These are phyloP conservation scores for Leavenworthia alabamica DNA, from an alignment of 345 rosid genomes.

Conservation along the genomic window DNA sequence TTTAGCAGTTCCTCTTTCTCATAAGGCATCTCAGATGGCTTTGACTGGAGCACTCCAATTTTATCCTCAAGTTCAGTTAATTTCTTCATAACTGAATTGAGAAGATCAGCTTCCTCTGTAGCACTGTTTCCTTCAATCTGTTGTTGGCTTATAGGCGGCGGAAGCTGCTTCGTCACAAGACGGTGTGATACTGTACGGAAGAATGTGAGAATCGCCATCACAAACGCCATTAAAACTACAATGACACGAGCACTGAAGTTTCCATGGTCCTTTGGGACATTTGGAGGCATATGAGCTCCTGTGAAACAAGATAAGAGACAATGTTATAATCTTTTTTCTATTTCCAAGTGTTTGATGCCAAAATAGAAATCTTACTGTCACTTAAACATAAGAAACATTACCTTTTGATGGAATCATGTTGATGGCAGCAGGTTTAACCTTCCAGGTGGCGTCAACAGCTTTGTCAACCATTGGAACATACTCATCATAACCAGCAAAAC, in stretches of 20 bases:
- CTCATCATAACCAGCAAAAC: slow-evolving; percentile 91
- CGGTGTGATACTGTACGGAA: slow-evolving; percentile 41
- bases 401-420: slow-evolving; percentile 59
- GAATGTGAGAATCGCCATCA: slow-evolving; percentile 51
- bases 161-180: slow-evolving; percentile 44
- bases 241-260: slow-evolving; percentile 46
- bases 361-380: not conserved
- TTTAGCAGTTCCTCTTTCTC: slow-evolving; percentile 95
- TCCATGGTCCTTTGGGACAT: slow-evolving; percentile 45
- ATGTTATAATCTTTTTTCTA: not conserved
- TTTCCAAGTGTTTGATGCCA: slow-evolving; percentile 12
- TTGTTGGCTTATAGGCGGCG: slow-evolving; percentile 25
- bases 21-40: slow-evolving; percentile 92
- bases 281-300: slow-evolving; percentile 38
- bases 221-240: slow-evolving; percentile 46
- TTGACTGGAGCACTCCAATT: slow-evolving; percentile 68
- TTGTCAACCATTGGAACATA: slow-evolving; percentile 98
- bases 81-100: slow-evolving; percentile 70
- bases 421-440: slow-evolving; percentile 45
- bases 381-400: slow-evolving; percentile 7
- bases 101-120: slow-evolving; percentile 45
- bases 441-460: slow-evolving; percentile 87
- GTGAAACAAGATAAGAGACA: slow-evolving; percentile 21
- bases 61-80: slow-evolving; percentile 86
- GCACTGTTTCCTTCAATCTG: slow-evolving; percentile 30